Percentiles rank a stretch among this genome's conserved stretches.
Evolutionary conservation across 2,329 filamentous ascomycete species (phyloP).

Genomic region (Fusarium floridanum): DNA sequence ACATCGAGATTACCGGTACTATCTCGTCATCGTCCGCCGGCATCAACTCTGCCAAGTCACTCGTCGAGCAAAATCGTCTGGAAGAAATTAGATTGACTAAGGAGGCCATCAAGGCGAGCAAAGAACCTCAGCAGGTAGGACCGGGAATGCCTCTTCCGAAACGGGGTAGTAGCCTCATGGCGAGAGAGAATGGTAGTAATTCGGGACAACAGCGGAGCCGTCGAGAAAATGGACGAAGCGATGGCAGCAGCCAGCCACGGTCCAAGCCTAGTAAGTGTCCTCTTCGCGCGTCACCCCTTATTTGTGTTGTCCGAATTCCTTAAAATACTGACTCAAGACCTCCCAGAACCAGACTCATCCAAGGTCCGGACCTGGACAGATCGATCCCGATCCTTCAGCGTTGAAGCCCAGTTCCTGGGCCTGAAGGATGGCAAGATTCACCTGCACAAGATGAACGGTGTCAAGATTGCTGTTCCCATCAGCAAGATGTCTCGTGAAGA

Average conservation of each 20-base stretch:
- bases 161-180: slow-evolving; percentile 82
- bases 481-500: slow-evolving; percentile 96
- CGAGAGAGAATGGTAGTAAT: slow-evolving; percentile 75
- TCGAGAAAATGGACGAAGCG: slow-evolving; percentile 75
- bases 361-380: slow-evolving; percentile 96
- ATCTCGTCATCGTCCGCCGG: slow-evolving; percentile 65
- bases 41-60: slow-evolving; percentile 68
- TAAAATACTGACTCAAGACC: slow-evolving; percentile 21
- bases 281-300: not conserved
- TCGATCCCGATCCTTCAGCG: slow-evolving; percentile 93
- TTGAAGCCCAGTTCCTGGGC: slow-evolving; percentile 96
- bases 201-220: slow-evolving; percentile 77
- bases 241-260: slow-evolving; percentile 65
- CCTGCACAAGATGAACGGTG: slow-evolving; percentile 96
- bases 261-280: slow-evolving; percentile 77
- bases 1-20: slow-evolving; percentile 87
- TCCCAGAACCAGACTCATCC: slow-evolving; percentile 80
- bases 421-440: slow-evolving; percentile 97
- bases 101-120: slow-evolving; percentile 77
- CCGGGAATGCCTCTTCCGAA: slow-evolving; percentile 80
- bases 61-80: slow-evolving; percentile 80
- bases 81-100: slow-evolving; percentile 89
- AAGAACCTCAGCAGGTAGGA: slow-evolving; percentile 76
- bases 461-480: slow-evolving; percentile 97
- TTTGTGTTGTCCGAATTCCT: not conserved